Evolutionary conservation across 441 rosid genomes (phyloP), one percentile per base, ranked within the genome.

Genomic region (Raphanus hybrid): DNA sequence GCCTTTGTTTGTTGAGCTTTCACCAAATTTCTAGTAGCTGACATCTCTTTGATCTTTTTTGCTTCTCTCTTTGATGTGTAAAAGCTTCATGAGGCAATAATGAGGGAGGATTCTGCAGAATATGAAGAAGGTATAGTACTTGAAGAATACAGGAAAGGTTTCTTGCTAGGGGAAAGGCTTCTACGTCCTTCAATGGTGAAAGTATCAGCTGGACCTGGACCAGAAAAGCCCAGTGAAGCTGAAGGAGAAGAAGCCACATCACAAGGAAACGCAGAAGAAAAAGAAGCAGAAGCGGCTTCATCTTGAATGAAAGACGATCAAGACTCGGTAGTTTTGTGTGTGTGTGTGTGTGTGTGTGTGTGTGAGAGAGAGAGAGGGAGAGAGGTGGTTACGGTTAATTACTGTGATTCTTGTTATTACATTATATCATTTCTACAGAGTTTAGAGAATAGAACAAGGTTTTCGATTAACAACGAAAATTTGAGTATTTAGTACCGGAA

Each of bases 171-270:
- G 0, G 97, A 92, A 34, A 86, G 96, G 83, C 92, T 94, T 18
- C 66, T 94, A 85, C 92, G 98, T 39, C 97, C 99, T 20, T 86
- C 99, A 20, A 92, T 92, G 99, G 99, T 92, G 78, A 91, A 94
- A 83, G 99, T 94, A 45, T 94, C 99, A 1, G 92, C 99, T 12
- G 97, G 99, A 78, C 97, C 99, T 1, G 97, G 98, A 58, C 97
- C 93, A 45, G 90, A 82, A 45, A 89, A 87, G 82, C 74, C 85
- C 0, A 73, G 77, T 58, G 82, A 84, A 75, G 85, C 74, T 70
- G 84, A 62, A n/a, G 86, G 62, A 23, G 77, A 52, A 35, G 73
- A 60, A 43, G 86, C 26, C 11, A 48, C 76, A 79, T 57, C 80
- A 8, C 50, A 78, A 14, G 84, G 58, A 59, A 69, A 18, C 72